Evolutionary conservation across 192 early-diverging fungal genomes (phyloP), one percentile per base, ranked within the genome.

Genomic region (Umbelopsis sp.): DNA sequence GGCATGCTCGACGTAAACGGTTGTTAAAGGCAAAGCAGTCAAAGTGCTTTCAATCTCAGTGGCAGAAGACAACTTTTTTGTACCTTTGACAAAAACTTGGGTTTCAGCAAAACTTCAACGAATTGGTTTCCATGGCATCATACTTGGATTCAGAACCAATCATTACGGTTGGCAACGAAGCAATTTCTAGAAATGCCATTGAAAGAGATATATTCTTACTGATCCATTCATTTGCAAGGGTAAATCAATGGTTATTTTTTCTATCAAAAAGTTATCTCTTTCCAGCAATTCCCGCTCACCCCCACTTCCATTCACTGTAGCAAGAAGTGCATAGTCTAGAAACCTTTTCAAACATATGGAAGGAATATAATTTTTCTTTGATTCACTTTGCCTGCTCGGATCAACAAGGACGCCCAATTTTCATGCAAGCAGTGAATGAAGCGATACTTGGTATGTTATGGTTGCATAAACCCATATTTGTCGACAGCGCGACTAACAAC

Each of bases 301-400:
- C 7, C 38, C 4, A 6, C 8, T 11, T 41, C 38, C 7, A 6
- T 11, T 41, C 38, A 11, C 38, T 41, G 38, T 41, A 41, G 38
- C 38, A 41, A 49, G 22, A 34, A 36, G 16, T 36, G 56, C 34
- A 21, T 11, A 29, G 6, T 1, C 56, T 22, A 67, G 26, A n/a
- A 17, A 24, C 26, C 9, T n/a, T 25, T 45, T 16, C 38, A 41
- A 29, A 45, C 66, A 47, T 85, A 24, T 87, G 86, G 86, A 82
- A 79, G 68, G 75, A 78, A 50, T 76, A 77, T 7, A 80, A 85
- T 71, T 87, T 87, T 77, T 83, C 83, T 43, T 79, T 85, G 34
- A 81, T 87, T 16, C 86, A 87, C 62, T 87, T 87, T 76, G 86
- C 82, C 22, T 84, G 84, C 41, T 80, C 86, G 12, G 86, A 87